Evolutionary conservation across 345 rosid species (phyloP), one percentile per base, ranked within the genome.

Genomic region (Rhizophora apiculata): DNA sequence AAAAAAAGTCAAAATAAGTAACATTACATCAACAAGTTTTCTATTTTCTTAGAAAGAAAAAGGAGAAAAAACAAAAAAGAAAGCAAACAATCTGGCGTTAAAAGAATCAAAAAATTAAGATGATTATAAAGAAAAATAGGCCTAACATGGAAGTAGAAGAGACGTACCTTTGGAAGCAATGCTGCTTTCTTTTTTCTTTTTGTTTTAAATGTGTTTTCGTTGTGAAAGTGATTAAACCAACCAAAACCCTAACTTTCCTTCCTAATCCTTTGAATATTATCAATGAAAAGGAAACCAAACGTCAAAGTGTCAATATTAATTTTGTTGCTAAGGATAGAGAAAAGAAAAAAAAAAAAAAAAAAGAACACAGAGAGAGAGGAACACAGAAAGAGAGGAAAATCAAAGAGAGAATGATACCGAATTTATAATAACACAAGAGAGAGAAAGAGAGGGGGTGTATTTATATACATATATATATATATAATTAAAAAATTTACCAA

Each of bases 341-440:
- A 63, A 51, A 69, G 43, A 37, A 30, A 15, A 13, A 1, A 21
- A 13, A 54, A 26, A n/a, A 2, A n/a, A n/a, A 6, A 8, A 2
- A 8, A 54, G 24, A 11, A 7, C 24, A 54, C 26, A n/a, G 24
- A 51, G 22, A n/a, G 2, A 53, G 8, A 54, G 19, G 21, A 2
- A n/a, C 16, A 55, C 6, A 55, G 29, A 55, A 19, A 10, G 11
- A 55, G 39, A 29, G 61, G 31, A 68, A 57, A 54, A 76, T 69
- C 72, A 48, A 5, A 6, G 46, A 52, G 68, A 21, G 52, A 55
- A 67, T 54, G 60, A 66, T 29, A 37, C 48, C 31, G 36, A 67
- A 76, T 66, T 71, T 67, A 66, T 71, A 71, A 67, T 62, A 43
- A 56, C 26, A 24, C 34, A 34, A 48, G 2, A 54, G 34, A 22